phyloP scores from a whole-genome alignment of 148 eudicot species.

The Vaccinium macrocarpon region DNA sequence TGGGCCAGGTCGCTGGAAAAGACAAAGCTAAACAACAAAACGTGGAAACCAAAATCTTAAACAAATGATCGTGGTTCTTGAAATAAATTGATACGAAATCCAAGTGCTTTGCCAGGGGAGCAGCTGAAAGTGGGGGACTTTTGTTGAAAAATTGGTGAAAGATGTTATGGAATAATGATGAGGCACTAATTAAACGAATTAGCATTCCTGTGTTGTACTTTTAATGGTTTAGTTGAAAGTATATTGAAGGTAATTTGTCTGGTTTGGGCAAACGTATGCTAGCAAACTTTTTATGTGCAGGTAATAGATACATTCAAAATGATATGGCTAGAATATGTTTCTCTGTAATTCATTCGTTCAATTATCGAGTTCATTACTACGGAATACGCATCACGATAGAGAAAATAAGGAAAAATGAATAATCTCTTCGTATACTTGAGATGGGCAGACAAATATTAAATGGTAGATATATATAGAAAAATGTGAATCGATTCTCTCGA shows the following conservation, averaged over 20 bases:
- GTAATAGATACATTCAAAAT: too few species aligned
- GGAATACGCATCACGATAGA: not conserved
- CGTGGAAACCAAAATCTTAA: not conserved
- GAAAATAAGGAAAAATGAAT: too few species aligned
- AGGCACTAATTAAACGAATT: not conserved
- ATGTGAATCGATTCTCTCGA: not conserved
- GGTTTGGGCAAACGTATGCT: not conserved
- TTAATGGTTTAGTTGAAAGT: too few species aligned
- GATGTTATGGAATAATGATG: not conserved
- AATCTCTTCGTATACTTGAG: too few species aligned
- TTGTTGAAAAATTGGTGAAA: not conserved
- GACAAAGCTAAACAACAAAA: not conserved
- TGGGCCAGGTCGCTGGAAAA: not conserved
- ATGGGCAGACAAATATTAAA: not conserved
- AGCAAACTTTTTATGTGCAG: too few species aligned
- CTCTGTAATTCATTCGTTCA: not conserved
- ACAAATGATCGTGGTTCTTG: not conserved
- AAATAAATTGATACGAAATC: not conserved
- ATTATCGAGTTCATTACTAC: not conserved
- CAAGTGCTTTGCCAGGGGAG: not conserved
- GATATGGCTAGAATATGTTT: too few species aligned
- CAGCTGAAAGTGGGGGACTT: not conserved
- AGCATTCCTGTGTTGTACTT: too few species aligned
- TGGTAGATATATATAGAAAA: too few species aligned
- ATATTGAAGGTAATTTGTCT: not conserved